Conservation (phyloP, 257 asterid genomes). For the Fraxinus quadrangulata region DNA sequence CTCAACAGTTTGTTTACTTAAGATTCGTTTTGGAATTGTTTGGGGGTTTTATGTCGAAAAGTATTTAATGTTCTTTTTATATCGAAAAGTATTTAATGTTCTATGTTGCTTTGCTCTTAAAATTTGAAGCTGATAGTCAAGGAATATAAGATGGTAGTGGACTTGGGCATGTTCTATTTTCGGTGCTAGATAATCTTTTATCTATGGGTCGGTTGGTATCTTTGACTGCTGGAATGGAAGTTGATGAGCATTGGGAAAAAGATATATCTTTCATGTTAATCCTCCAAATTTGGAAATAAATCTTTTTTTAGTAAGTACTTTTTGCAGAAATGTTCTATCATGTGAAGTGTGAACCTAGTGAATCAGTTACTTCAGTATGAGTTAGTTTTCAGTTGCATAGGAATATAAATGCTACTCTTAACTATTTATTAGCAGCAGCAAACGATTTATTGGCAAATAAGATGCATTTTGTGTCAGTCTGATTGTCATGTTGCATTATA, state of each 20-base stretch:
- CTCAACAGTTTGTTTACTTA: not conserved
- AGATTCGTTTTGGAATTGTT: not conserved
- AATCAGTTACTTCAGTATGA: not conserved
- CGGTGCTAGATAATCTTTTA: not conserved
- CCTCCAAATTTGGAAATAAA: not conserved
- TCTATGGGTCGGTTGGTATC: not conserved
- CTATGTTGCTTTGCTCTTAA: not conserved
- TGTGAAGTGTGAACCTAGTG: not conserved
- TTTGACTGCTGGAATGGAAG: not conserved
- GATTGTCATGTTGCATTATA: not conserved
- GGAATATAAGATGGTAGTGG: not conserved
- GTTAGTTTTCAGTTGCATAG: not conserved
- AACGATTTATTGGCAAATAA: not conserved
- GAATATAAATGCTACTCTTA: not conserved
- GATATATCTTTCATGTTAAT: not conserved
- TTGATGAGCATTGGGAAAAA: not conserved
- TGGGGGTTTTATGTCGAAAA: not conserved
- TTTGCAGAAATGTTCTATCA: too few species aligned
- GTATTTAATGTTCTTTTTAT: not conserved
- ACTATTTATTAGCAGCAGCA: not conserved
- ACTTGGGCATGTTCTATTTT: not conserved
- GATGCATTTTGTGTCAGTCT: not conserved
- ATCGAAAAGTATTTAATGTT: not conserved
- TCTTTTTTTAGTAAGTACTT: not conserved
- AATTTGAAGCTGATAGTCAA: not conserved